phyloP scores from a whole-genome alignment of 1,139 yeast genomes.

The Scheffersomyces parashehatae region DNA sequence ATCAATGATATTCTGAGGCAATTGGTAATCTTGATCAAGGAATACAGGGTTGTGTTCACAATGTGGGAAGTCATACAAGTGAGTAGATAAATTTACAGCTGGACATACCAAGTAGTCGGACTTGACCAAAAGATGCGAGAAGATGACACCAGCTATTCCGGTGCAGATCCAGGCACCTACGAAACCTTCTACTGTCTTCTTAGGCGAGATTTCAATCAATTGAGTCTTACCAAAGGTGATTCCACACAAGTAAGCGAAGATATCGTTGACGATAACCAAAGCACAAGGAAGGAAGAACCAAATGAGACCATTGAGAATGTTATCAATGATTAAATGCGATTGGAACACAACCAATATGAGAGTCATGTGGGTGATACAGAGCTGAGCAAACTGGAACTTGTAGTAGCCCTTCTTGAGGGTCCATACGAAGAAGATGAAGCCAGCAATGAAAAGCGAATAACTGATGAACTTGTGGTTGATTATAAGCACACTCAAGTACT shows the following conservation, averaged over 20 bases:
- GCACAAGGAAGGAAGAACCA: conserved; percentile 95
- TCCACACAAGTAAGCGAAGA: conserved; percentile 95
- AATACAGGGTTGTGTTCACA: conserved; percentile 91
- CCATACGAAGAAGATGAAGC: conserved; percentile 87
- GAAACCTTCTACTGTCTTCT: conserved; percentile 96
- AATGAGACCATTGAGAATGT: conserved; percentile 84
- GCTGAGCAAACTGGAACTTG: conserved; percentile 90
- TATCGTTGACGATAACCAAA: conserved; percentile 90
- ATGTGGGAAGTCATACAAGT: conserved; percentile 45
- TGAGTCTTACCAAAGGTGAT: conserved; percentile 94
- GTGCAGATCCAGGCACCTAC: conserved; percentile 98
- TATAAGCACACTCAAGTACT: conserved; percentile 43
- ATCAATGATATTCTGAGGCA: conserved; percentile 68
- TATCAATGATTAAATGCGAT: conserved; percentile 89
- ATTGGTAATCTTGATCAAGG: conserved; percentile 70
- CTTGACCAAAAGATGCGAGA: conserved; percentile 64
- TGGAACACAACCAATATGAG: conserved; percentile 87
- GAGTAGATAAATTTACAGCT: conserved; percentile 62
- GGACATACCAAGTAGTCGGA: conserved; percentile 88
- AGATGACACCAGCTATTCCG: conserved; percentile 65
- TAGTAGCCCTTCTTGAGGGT: conserved; percentile 87
- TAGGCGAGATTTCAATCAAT: conserved; percentile 90
- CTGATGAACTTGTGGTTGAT: conserved; percentile 81
- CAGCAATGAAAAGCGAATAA: conserved; percentile 81
- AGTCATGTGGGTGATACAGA: conserved; percentile 94